Evolutionary conservation across 2,329 filamentous ascomycete genomes (phyloP), one percentile per base, ranked within the genome.

Genomic region (Diaporthe citri): DNA sequence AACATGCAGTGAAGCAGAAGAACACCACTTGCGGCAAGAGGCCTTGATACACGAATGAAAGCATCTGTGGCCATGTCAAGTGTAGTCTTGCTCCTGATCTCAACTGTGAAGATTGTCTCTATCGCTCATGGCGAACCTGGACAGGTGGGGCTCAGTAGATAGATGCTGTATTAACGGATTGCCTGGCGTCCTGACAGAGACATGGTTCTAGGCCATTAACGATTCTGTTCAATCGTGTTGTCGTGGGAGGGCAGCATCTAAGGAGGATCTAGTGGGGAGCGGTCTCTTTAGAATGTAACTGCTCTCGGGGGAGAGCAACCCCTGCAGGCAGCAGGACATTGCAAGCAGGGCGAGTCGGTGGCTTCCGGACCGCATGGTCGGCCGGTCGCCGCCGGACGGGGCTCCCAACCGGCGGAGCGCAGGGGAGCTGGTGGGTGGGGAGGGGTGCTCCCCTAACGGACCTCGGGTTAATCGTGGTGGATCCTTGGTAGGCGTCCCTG

Each of bases 381-480:
- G 71, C 73, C 52, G 41, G 66, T 60, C 25, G 73, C 73, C 66
- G 66, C 41, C 46, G 73, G 39, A 60, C 66, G 73, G 73, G 73
- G 57, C 57, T 48, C 10, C 13, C 15, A n/a, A 51, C 28, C 70
- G 70, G 43, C 48, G 55, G 57, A n/a, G 25, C 25, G 15, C 36
- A 51, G 55, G 69, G 69, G 36, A 7, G 22, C 12, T 57, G 41
- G 22, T 71, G 34, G 36, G 48, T 28, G 31, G 31, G 34, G 64
- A 31, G 64, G 64, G 31, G 46, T 20, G 62, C 69, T 56, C 43
- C 55, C 69, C 55, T 36, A 51, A 36, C 43, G 56, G 70, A 62
- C 70, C 70, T 72, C 70, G 70, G 70, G 56, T 13, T 41, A 25
- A 31, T 62, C 43, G 70, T 25, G 28, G 70, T 72, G 70, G 70